Evolutionary conservation across 495 filamentous ascomycete species (phyloP).

Genomic region (Podospora didyma): DNA sequence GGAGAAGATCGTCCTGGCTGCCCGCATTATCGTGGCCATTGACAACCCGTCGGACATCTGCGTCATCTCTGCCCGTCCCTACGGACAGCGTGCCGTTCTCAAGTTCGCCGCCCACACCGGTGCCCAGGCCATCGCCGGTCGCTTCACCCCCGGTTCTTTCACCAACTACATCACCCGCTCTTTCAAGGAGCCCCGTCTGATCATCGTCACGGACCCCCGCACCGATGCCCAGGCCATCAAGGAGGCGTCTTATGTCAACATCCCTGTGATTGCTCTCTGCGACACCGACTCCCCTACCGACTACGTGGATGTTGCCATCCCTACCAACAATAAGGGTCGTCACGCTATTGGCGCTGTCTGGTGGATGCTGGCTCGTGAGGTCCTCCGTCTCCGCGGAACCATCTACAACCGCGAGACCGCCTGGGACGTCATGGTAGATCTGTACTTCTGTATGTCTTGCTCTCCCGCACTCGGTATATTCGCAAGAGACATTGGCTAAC

Average conservation of each 20-base stretch:
- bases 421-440: slow-evolving; percentile 98
- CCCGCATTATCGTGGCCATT: slow-evolving; percentile 95
- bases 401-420: slow-evolving; percentile 88
- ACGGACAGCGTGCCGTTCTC: slow-evolving; percentile 97
- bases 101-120: slow-evolving; percentile 98
- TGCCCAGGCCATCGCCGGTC: slow-evolving; percentile 95
- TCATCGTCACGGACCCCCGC: slow-evolving; percentile 98
- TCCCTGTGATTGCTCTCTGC: slow-evolving; percentile 97
- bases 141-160: slow-evolving; percentile 99
- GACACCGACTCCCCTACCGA: slow-evolving; percentile 99
- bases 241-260: slow-evolving; percentile 99
- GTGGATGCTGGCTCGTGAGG: slow-evolving; percentile 99
- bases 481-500: slow-evolving; percentile 16
- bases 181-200: slow-evolving; percentile 99
- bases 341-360: slow-evolving; percentile 97
- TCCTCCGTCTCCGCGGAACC: slow-evolving; percentile 95
- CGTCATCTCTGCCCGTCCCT: slow-evolving; percentile 98
- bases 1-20: slow-evolving; percentile 99
- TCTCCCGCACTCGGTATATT: not conserved
- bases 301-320: slow-evolving; percentile 99
- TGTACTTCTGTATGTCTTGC: slow-evolving; percentile 81
- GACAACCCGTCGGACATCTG: slow-evolving; percentile 99
- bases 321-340: slow-evolving; percentile 99
- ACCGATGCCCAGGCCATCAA: slow-evolving; percentile 99
- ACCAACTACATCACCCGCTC: slow-evolving; percentile 99